Evolutionary conservation across 2,329 filamentous ascomycete species (phyloP).

Genomic region (Cryphonectria japonica): DNA sequence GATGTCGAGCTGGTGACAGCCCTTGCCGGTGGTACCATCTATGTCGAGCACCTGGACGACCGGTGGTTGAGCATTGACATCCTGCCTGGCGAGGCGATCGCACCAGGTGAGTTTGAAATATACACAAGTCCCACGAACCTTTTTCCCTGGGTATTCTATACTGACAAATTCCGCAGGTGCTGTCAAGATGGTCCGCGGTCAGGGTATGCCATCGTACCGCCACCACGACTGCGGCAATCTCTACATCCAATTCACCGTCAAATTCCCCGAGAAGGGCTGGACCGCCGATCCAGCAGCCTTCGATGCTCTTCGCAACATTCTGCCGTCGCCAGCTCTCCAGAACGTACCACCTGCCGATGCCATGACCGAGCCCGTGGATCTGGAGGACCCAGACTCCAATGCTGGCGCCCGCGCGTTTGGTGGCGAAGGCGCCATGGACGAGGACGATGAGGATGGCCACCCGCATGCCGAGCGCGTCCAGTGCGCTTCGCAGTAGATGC

Average conservation of each 20-base stretch:
- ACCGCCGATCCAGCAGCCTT: constrained; percentile 70
- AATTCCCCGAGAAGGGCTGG: constrained; percentile 86
- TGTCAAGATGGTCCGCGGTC: constrained; percentile 91
- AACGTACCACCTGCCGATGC: constrained; percentile 75
- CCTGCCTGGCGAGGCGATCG: constrained; percentile 90
- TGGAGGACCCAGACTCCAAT: constrained; percentile 83
- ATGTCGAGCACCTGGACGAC: constrained; percentile 95
- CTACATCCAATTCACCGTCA: constrained; percentile 96
- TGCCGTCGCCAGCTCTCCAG: constrained; percentile 71
- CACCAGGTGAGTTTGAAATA: constrained; percentile 70
- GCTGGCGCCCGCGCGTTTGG: constrained; percentile 70
- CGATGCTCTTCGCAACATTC: constrained; percentile 77
- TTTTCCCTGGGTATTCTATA: not conserved
- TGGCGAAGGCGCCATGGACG: constrained; percentile 64
- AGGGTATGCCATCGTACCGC: constrained; percentile 95
- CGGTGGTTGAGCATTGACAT: constrained; percentile 95
- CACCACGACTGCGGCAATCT: constrained; percentile 96
- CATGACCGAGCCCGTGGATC: constrained; percentile 87
- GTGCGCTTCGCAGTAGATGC: constrained; percentile 80
- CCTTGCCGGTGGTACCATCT: constrained; percentile 86
- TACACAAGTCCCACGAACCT: not conserved
- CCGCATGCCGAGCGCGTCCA: constrained; percentile 79
- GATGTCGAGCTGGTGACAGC: constrained; percentile 96
- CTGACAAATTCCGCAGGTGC: constrained; percentile 60
- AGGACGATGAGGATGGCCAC: constrained; percentile 78